These are phyloP conservation scores for Dryas integrifolia DNA, from an alignment of 331 rosid species.

Conservation along the genomic window DNA sequence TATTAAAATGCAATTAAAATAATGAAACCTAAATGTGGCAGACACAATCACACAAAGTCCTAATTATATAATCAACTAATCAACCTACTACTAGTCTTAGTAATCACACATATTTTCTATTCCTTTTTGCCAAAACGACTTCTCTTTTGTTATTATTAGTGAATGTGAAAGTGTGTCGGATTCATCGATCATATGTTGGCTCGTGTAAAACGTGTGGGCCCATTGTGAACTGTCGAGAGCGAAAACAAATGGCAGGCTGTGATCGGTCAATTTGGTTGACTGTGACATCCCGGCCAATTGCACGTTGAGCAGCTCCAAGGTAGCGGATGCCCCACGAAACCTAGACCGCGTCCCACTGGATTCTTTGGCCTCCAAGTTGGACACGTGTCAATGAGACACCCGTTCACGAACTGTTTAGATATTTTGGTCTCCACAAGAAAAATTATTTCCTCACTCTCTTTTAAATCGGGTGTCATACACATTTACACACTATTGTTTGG, in stretches of 20 bases:
- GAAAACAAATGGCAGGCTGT: slow-evolving; percentile 21
- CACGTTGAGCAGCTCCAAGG: background rate
- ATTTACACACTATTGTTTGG: too few species aligned
- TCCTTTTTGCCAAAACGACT: background rate
- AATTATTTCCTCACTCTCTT: background rate
- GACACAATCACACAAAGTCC: slow-evolving; percentile 10
- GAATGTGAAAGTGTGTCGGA: slow-evolving; percentile 1
- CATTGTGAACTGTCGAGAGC: slow-evolving; percentile 13
- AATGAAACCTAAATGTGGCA: slow-evolving; percentile 22
- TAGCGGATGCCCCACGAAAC: slow-evolving; percentile 39
- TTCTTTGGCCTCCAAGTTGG: background rate
- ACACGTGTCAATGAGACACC: slow-evolving; percentile 19
- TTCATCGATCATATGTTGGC: slow-evolving; percentile 1
- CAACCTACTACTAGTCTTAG: slow-evolving; percentile 9
- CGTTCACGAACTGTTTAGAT: background rate
- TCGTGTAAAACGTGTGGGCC: slow-evolving; percentile 43
- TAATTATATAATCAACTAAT: slow-evolving; percentile 11
- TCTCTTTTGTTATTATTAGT: background rate
- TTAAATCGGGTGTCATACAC: background rate
- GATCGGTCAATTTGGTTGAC: slow-evolving; percentile 29
- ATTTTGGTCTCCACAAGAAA: background rate
- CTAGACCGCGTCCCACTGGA: slow-evolving; percentile 15
- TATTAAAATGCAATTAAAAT: background rate
- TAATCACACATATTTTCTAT: background rate
- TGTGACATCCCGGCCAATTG: slow-evolving; percentile 14